A percentile compares a stretch with the other conserved stretches of the same genome.
These are phyloP conservation scores for Vitis labrusca DNA, from an alignment of 164 flowering plant species.

Conservation along the genomic window DNA sequence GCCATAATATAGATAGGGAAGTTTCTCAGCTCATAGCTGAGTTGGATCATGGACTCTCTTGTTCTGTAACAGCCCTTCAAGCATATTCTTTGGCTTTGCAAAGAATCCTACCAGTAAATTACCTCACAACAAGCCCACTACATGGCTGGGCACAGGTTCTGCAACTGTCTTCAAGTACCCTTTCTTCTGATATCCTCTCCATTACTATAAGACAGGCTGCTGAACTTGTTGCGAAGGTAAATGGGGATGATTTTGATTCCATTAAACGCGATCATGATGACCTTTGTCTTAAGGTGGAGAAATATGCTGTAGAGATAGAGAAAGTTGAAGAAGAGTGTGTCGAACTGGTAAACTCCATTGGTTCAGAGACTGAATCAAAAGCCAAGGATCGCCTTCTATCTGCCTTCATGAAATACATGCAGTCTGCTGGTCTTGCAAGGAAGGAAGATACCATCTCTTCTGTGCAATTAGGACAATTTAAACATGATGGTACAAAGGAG, in stretches of 20 bases:
- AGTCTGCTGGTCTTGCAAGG: slow-evolving; percentile 51
- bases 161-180: slow-evolving; percentile 55
- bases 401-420: slow-evolving; percentile 67
- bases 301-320: slow-evolving; percentile 61
- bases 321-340: slow-evolving; percentile 70
- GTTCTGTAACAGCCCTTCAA: slow-evolving; percentile 58
- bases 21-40: slow-evolving; percentile 66
- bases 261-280: slow-evolving; percentile 45
- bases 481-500: slow-evolving; percentile 35
- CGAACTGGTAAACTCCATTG: slow-evolving; percentile 69
- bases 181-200: slow-evolving; percentile 71
- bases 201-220: slow-evolving; percentile 73
- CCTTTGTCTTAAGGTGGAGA: slow-evolving; percentile 57
- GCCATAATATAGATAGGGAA: slow-evolving; percentile 86
- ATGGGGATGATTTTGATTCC: slow-evolving; percentile 48
- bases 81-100: slow-evolving; percentile 78
- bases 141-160: slow-evolving; percentile 90
- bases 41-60: slow-evolving; percentile 64
- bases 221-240: slow-evolving; percentile 57
- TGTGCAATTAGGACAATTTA: slow-evolving; percentile 23
- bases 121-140: slow-evolving; percentile 70
- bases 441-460: slow-evolving; percentile 42
- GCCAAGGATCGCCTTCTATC: slow-evolving; percentile 72
- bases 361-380: slow-evolving; percentile 68
- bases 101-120: slow-evolving; percentile 79